These are phyloP conservation scores for Paramecium pentaurelia DNA, from an alignment of 73 alveolate genomes.

Conservation along the genomic window DNA sequence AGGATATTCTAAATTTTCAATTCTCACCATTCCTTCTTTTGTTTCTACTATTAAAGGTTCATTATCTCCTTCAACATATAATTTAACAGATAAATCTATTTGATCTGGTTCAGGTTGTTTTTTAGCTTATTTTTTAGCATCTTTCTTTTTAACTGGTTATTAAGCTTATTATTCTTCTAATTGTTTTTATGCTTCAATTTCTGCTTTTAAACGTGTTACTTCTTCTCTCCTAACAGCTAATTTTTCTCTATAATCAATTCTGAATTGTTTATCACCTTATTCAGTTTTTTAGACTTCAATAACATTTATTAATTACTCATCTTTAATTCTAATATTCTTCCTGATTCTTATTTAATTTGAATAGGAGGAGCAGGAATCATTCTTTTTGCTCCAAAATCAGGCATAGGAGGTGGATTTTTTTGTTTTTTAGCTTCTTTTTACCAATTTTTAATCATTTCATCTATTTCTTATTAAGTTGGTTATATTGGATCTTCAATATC, in stretches of 20 bases:
- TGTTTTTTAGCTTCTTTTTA: conserved; percentile 15
- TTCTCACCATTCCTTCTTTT: background rate
- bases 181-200: conserved; percentile 1
- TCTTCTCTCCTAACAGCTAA: background rate
- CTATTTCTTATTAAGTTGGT: conserved; percentile 1
- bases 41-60: background rate
- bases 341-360: background rate
- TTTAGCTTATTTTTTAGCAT: conserved; percentile 1
- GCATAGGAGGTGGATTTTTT: conserved; percentile 42
- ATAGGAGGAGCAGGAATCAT: conserved; percentile 13
- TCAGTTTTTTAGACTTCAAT: background rate
- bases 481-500: conserved; percentile 40
- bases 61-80: background rate
- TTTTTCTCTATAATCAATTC: conserved; percentile 32
- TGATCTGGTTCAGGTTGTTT: background rate
- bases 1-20: conserved; percentile 7
- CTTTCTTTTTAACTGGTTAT: conserved; percentile 28
- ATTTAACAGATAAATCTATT: background rate
- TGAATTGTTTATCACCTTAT: background rate
- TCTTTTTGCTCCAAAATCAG: conserved; percentile 39
- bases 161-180: background rate
- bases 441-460: conserved; percentile 38
- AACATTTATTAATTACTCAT: background rate
- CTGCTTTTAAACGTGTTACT: background rate
- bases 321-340: background rate